Evolutionary conservation across 2,329 filamentous ascomycete species (phyloP).

Genomic region (Fusarium vanettenii): DNA sequence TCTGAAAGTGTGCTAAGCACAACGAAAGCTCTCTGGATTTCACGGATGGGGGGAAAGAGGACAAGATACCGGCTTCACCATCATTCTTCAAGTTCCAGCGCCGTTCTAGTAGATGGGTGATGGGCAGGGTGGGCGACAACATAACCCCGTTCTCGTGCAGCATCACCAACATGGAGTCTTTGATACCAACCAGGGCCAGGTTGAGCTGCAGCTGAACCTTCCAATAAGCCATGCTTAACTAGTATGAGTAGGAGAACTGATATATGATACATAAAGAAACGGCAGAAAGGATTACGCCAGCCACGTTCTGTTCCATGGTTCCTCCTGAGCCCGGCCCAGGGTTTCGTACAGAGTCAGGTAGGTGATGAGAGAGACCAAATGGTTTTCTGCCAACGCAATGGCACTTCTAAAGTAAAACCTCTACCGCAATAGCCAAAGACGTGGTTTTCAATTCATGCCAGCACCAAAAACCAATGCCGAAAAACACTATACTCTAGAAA

Average conservation of each 20-base stretch:
- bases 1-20: background rate
- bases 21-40: background rate
- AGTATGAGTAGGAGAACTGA: background rate
- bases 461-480: background rate
- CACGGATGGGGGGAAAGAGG: background rate
- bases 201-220: background rate
- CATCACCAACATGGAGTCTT: background rate
- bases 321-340: background rate
- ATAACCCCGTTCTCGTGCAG: background rate
- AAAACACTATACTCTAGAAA: background rate
- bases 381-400: background rate
- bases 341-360: background rate
- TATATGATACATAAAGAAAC: background rate
- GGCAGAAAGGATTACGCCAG: background rate
- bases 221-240: background rate
- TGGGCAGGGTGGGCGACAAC: background rate
- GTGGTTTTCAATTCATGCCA: background rate
- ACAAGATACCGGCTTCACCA: background rate
- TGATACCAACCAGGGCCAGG: background rate
- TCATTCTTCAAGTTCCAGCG: background rate
- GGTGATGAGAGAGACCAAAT: background rate
- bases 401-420: background rate
- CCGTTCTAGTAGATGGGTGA: background rate
- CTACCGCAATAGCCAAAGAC: background rate
- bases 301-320: background rate